Percentiles rank a stretch among this genome's conserved stretches.
Conservation (phyloP, 805 yeast genomes). For the Saccharomycopsis guyanensis region DNA sequence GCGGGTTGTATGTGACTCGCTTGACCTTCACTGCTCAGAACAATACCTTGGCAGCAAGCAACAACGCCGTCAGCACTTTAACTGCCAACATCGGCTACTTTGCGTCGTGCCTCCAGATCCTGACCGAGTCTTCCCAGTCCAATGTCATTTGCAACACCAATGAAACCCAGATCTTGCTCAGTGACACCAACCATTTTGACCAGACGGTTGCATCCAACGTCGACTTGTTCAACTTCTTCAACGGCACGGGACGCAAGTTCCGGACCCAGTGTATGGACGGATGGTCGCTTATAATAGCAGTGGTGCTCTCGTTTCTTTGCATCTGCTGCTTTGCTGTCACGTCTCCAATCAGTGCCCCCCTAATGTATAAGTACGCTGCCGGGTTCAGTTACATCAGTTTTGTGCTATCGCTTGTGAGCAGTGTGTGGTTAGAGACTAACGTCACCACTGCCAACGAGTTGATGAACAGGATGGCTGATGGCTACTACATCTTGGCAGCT, state of each 20-base stretch:
- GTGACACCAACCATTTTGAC: slow-evolving; percentile 13
- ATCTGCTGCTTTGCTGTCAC: slow-evolving; percentile 18
- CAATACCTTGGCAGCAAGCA: background rate
- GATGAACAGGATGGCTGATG: slow-evolving; percentile 20
- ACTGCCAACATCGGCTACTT: slow-evolving; percentile 19
- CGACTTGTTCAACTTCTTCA: slow-evolving; percentile 19
- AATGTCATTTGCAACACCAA: slow-evolving; percentile 13
- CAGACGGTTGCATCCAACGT: slow-evolving; percentile 6
- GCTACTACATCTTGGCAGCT: slow-evolving; percentile 14
- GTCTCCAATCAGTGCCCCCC: slow-evolving; percentile 7
- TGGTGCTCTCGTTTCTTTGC: slow-evolving; percentile 15
- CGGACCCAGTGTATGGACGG: slow-evolving; percentile 19
- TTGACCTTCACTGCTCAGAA: slow-evolving; percentile 15
- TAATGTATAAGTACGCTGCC: slow-evolving; percentile 17
- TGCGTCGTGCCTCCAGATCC: slow-evolving; percentile 15
- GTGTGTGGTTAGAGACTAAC: slow-evolving; percentile 21
- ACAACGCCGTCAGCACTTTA: slow-evolving; percentile 11
- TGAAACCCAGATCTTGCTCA: slow-evolving; percentile 17
- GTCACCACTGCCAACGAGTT: slow-evolving; percentile 17
- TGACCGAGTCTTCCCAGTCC: slow-evolving; percentile 2
- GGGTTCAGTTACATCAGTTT: slow-evolving; percentile 16
- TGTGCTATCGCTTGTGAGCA: slow-evolving; percentile 13
- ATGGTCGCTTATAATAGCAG: slow-evolving; percentile 17
- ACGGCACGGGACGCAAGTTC: slow-evolving; percentile 21
- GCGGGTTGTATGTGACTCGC: slow-evolving; percentile 12